These are phyloP conservation scores for Ballota nigra DNA, from an alignment of 257 asterid genomes.

Conservation along the genomic window DNA sequence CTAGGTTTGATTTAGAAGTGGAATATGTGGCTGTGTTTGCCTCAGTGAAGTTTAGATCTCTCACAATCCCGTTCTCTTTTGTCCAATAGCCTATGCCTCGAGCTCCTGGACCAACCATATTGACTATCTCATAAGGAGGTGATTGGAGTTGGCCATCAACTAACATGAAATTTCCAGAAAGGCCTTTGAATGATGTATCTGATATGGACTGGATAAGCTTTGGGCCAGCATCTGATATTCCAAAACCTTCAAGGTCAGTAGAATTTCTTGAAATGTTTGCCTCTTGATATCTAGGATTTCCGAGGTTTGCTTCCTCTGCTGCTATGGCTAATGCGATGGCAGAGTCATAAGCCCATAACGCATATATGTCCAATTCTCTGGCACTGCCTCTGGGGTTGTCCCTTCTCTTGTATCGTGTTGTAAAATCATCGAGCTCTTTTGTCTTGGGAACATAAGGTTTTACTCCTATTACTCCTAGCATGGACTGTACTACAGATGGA, in stretches of 20 bases:
- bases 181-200: conserved; percentile 30
- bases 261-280: conserved; percentile 24
- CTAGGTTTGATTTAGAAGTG: conserved; percentile 28
- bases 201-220: conserved; percentile 30
- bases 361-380: conserved; percentile 10
- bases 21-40: neutral
- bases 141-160: conserved; percentile 41
- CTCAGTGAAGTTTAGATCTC: conserved; percentile 11
- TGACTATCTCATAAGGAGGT: conserved; percentile 40
- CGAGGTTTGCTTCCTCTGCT: conserved; percentile 20
- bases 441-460: conserved; percentile 16
- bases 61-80: conserved; percentile 24
- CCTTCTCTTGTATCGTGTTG: neutral
- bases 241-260: conserved; percentile 23
- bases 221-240: conserved; percentile 33
- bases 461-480: conserved; percentile 28
- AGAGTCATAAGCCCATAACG: conserved; percentile 26
- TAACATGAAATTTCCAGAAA: conserved; percentile 37
- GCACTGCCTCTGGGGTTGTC: neutral
- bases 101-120: conserved; percentile 32
- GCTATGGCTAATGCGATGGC: conserved; percentile 32
- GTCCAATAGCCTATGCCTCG: conserved; percentile 46
- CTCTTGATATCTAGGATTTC: neutral
- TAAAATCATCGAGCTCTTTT: conserved; percentile 10
- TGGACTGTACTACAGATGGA: conserved; percentile 12